Conservation (phyloP, 768 basidiomycete species). For the Pisolithus tinctorius region DNA sequence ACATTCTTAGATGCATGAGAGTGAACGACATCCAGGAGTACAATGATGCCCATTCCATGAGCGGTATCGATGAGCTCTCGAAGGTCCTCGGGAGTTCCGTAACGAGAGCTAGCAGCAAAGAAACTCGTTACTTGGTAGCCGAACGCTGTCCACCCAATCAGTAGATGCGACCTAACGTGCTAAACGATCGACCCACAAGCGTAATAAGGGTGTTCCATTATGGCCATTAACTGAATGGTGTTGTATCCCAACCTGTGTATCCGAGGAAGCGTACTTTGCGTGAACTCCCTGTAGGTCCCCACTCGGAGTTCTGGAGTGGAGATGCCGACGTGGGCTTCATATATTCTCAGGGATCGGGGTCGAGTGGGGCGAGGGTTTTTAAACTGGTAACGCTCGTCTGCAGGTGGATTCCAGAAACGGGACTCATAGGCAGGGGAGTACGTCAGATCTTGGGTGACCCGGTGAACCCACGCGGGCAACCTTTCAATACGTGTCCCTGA, state of each 20-base stretch:
- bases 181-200: constrained; percentile 57
- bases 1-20: constrained; percentile 99
- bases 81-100: constrained; percentile 90
- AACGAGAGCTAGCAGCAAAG: constrained; percentile 96
- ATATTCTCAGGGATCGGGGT: constrained; percentile 69
- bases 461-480: constrained; percentile 88
- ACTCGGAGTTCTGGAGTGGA: constrained; percentile 83
- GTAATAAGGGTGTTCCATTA: constrained; percentile 98
- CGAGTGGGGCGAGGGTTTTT: constrained; percentile 69
- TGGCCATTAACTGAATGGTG: constrained; percentile 95
- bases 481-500: constrained; percentile 81
- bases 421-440: constrained; percentile 93
- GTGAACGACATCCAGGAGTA: constrained; percentile 95
- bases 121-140: constrained; percentile 98
- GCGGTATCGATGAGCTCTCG: constrained; percentile 94
- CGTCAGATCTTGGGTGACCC: constrained; percentile 89
- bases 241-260: constrained; percentile 94
- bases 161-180: neutral
- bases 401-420: constrained; percentile 96
- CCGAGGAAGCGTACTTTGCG: constrained; percentile 71
- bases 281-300: constrained; percentile 96
- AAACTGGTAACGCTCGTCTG: constrained; percentile 66
- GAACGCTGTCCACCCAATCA: constrained; percentile 54
- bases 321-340: constrained; percentile 98
- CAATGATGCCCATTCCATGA: constrained; percentile 86